These are phyloP conservation scores for Xylaria digitata DNA, from an alignment of 2,329 filamentous ascomycete genomes.

Conservation along the genomic window DNA sequence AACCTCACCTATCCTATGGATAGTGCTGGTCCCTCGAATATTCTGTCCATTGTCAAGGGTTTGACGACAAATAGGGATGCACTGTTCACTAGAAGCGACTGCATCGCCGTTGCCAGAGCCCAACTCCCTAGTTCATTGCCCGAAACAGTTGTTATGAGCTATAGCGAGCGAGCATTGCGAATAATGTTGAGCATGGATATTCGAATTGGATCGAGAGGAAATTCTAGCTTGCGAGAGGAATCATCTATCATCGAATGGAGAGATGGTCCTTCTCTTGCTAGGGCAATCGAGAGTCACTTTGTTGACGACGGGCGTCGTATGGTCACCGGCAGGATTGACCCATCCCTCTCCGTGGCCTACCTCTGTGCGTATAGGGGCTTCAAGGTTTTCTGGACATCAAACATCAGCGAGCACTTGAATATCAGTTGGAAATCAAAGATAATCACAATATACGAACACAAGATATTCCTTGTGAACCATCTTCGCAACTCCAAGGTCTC, in stretches of 20 bases:
- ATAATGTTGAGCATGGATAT: constrained; percentile 28
- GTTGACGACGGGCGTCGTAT: constrained; percentile 3
- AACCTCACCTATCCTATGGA: neutral
- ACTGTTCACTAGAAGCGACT: constrained; percentile 11
- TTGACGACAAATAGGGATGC: constrained; percentile 12
- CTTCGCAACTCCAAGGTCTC: constrained; percentile 24
- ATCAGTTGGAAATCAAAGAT: constrained; percentile 40
- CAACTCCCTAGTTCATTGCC: neutral
- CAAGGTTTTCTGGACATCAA: constrained; percentile 40
- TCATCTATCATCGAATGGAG: constrained; percentile 26
- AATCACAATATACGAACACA: constrained; percentile 43
- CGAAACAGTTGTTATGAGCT: neutral
- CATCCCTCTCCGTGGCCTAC: constrained; percentile 22
- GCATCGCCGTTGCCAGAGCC: constrained; percentile 1
- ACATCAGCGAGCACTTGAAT: constrained; percentile 39
- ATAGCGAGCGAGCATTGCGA: constrained; percentile 21
- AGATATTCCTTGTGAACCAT: constrained; percentile 40
- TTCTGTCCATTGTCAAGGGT: constrained; percentile 1
- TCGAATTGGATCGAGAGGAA: constrained; percentile 7
- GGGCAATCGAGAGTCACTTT: constrained; percentile 23
- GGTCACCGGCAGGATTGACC: constrained; percentile 27
- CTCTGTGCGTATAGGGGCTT: constrained; percentile 34
- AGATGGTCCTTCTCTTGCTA: constrained; percentile 8
- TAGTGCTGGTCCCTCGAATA: neutral
- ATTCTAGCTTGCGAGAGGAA: neutral